Evolutionary conservation across 345 rosid species (phyloP).

Genomic region (Dipteronia sinensis): DNA sequence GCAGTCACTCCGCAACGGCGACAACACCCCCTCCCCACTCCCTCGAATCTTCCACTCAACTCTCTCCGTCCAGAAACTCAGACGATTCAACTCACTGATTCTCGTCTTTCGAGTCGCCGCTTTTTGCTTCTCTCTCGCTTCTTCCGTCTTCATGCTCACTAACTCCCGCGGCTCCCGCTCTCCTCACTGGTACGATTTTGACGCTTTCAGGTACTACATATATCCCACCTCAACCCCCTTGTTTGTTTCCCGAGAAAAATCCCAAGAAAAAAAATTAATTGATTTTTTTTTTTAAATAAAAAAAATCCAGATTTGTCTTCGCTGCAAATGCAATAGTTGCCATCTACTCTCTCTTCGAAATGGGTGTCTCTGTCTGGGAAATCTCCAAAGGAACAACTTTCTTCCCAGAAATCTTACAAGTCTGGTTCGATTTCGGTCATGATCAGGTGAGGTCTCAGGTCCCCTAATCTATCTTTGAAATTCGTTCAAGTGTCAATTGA

Average conservation of each 20-base stretch:
- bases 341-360: slow-evolving; percentile 78
- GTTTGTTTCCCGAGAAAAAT: slow-evolving; percentile 16
- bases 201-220: slow-evolving; percentile 74
- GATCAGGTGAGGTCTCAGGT: slow-evolving; percentile 59
- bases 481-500: not conserved
- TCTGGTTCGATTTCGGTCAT: slow-evolving; percentile 99
- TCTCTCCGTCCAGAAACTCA: slow-evolving; percentile 70
- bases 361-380: slow-evolving; percentile 85
- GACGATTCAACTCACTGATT: slow-evolving; percentile 74
- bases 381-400: slow-evolving; percentile 67
- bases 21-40: slow-evolving; percentile 52
- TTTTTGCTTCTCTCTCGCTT: slow-evolving; percentile 78
- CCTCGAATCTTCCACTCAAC: slow-evolving; percentile 68
- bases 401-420: slow-evolving; percentile 81
- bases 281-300: no score
- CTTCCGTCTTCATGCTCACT: slow-evolving; percentile 87
- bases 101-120: slow-evolving; percentile 73
- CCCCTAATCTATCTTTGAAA: no score
- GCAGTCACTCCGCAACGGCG: slow-evolving; percentile 66
- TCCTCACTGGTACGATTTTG: slow-evolving; percentile 82
- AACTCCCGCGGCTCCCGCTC: slow-evolving; percentile 60
- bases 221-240: not conserved
- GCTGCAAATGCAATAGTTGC: slow-evolving; percentile 88
- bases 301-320: slow-evolving; percentile 55
- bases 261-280: not conserved